These are phyloP conservation scores for Alternaria ethzedia DNA, from an alignment of 2,329 filamentous ascomycete genomes.

Conservation along the genomic window DNA sequence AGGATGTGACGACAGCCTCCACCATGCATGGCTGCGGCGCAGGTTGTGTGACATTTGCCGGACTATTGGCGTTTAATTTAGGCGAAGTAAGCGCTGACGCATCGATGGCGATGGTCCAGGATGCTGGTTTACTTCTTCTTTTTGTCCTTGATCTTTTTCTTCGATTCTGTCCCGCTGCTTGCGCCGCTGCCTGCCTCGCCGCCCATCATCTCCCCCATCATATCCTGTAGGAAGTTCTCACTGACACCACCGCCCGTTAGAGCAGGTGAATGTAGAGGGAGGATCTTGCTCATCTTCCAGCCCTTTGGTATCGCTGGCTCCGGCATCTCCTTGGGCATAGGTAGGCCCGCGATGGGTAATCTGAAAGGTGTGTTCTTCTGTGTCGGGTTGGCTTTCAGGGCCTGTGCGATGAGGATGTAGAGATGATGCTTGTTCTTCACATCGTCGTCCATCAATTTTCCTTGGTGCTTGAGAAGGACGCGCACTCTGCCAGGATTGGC, in stretches of 20 bases:
- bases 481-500: conserved; percentile 91
- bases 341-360: conserved; percentile 75
- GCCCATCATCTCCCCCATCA: conserved; percentile 89
- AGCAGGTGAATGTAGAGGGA: conserved; percentile 87
- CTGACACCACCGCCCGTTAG: conserved; percentile 91
- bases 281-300: conserved; percentile 85
- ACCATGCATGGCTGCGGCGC: conserved; percentile 1
- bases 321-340: conserved; percentile 71
- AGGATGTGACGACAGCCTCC: not conserved
- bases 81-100: not conserved
- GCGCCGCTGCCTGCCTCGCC: conserved; percentile 32
- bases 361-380: conserved; percentile 73
- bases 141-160: conserved; percentile 47
- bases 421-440: conserved; percentile 86
- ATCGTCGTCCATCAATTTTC: conserved; percentile 55
- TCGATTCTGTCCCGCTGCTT: conserved; percentile 32
- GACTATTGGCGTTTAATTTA: not conserved
- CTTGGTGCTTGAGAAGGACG: conserved; percentile 72
- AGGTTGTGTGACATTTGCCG: not conserved
- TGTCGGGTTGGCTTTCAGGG: conserved; percentile 80
- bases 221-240: conserved; percentile 94
- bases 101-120: not conserved
- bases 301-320: conserved; percentile 74
- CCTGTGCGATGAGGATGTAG: conserved; percentile 77
- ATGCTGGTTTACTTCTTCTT: conserved; percentile 44